Evolutionary conservation across 139 green algal genomes (phyloP), one percentile per base, ranked within the genome.

Genomic region (Chlorella sp.): DNA sequence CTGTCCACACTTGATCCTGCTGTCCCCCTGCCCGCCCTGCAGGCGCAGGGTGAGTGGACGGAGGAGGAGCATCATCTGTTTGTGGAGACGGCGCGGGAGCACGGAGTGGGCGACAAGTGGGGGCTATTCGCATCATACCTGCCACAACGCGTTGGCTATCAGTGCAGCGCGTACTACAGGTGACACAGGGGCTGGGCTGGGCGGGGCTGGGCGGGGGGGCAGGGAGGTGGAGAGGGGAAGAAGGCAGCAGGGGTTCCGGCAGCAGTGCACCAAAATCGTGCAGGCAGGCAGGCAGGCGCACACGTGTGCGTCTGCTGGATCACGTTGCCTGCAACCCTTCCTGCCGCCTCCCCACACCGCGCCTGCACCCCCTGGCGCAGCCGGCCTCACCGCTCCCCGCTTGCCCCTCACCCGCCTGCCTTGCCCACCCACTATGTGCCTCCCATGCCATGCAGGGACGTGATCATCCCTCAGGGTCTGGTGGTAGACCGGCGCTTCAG

Each of bases 91-190:
- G 96, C 92, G 0, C 88, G 84, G 39, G 71, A 89, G 64, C 71
- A 95, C 76, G 94, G 96, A 40, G 92, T 94, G 37, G 96, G 96
- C 15, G 92, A 97, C 91, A 97, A 96, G 81, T 97, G 96, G 96
- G 96, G 96, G 21, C 91, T 97, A 0, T 97, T 97, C 84, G 91
- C 96, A 2, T 95, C 92, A 0, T 88, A 96, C 91, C 94, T 97
- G 26, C 91, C 90, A 0, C 92, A 94, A 68, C 88, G 96, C 2
- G 96, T 97, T 12, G 96, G 96, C 30, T 97, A 97, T 92, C 95
- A 97, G 88, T 97, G 95, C 91, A 94, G 87, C 39, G 89, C 91
- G 0, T 96, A 95, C 89, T 96, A 96, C 90, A 83, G 90, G 86
- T 83, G 73, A 57, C 48, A 9, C 48, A 57, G 7, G n/a, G 48